Base-by-base conservation (phyloP, 768 basidiomycete genomes). In the Termitomyces eurrhizus region DNA sequence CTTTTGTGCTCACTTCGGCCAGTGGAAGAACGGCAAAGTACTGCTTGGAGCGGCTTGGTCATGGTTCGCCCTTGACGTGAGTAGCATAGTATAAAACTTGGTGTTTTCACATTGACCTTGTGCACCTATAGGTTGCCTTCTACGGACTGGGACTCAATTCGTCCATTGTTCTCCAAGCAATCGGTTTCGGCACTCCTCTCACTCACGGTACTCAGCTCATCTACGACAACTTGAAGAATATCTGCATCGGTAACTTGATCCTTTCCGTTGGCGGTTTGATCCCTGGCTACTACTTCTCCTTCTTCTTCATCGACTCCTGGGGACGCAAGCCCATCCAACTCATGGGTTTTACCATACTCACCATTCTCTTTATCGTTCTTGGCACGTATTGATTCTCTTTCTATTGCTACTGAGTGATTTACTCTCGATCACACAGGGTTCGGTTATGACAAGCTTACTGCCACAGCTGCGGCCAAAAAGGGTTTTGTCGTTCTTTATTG, bases 141-240 rank as follows among this genome's bases (percentile, higher is more conserved):
- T 94, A 95, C 71, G 93, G 92, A 55, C 82, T 96, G 41, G 89
- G 92, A 58, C 82, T 96, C 58, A 95, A 95, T 75, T 90, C 87
- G 3, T 80, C 84, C 39, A 84, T 86, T 69, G 88, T 95, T 63
- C 78, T 95, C 52, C 72, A 76, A 56, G 82, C 88, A 35, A 93
- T 94, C 68, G 86, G 87, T 42, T 92, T 89, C 69, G 92, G 91
- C 54, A 70, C 72, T 11, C 72, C 83, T 18, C 8, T 59, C 11
- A 64, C 68, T 16, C 68, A 62, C 4, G 75, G 80, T 53, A 63
- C 72, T 41, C 68, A 60, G 45, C 73, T 70, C 41, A 78, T 87
- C 21, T 92, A 85, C 70, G 62, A 82, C 39, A 84, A 75, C 67
- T 77, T 93, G 56, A 67, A 77, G 61, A 90, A 92, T 64, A 73